A percentile compares a stretch with the other conserved stretches of the same genome.
These are phyloP conservation scores for Botrytis sinoallii DNA, from an alignment of 2,329 filamentous ascomycete species.

Conservation along the genomic window DNA sequence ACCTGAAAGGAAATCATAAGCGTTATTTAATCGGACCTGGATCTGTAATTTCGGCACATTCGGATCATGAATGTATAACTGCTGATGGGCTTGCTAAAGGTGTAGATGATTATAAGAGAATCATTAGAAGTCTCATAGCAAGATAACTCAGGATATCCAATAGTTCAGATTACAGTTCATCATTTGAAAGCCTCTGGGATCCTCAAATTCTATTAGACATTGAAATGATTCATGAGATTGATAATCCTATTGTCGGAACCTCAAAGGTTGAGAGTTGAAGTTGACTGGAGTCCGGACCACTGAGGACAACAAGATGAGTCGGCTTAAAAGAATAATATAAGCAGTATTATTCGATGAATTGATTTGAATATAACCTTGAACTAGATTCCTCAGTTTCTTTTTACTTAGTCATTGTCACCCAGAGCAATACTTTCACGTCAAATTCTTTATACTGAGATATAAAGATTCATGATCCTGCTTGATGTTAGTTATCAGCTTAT, in stretches of 20 bases:
- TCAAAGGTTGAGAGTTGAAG: neutral
- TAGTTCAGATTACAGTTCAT: neutral
- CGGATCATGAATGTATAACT: conserved; percentile 72
- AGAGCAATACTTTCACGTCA: neutral
- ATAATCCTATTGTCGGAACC: neutral
- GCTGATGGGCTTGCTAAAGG: conserved; percentile 71
- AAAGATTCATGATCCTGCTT: neutral
- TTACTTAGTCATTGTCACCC: neutral
- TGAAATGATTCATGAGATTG: neutral
- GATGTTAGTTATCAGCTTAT: neutral
- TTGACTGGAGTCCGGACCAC: neutral
- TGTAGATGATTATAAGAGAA: conserved; percentile 69
- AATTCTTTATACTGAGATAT: neutral
- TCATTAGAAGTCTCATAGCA: neutral
- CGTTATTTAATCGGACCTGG: conserved; percentile 64
- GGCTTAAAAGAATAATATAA: neutral
- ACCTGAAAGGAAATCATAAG: conserved; percentile 29
- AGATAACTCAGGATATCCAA: neutral
- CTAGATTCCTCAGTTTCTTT: neutral
- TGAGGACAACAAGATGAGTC: neutral
- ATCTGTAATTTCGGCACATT: conserved; percentile 80
- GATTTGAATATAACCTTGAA: neutral
- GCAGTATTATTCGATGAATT: neutral
- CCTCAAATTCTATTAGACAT: too few relatives aligned
- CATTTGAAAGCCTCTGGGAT: neutral